phyloP scores from a whole-genome alignment of 2,329 filamentous ascomycete species.

The Nigrospora oryzae region DNA sequence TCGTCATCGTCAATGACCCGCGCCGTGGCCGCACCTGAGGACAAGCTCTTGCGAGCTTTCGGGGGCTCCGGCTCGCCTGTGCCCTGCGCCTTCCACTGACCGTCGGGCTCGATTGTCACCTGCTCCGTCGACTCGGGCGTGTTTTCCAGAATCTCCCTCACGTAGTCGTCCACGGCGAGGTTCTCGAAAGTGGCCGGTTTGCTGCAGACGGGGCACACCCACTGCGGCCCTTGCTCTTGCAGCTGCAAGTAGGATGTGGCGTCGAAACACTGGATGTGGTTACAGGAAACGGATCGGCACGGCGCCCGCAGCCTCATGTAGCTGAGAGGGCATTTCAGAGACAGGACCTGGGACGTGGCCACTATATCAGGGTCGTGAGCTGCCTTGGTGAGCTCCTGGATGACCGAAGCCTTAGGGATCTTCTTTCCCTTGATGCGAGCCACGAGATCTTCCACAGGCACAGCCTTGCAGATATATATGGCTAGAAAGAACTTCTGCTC shows the following conservation, averaged over 20 bases:
- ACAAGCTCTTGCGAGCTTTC: conserved; percentile 11
- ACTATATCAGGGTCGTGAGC: conserved; percentile 84
- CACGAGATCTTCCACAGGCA: conserved; percentile 65
- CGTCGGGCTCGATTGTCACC: conserved; percentile 83
- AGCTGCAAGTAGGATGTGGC: conserved; percentile 85
- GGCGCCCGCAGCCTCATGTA: conserved; percentile 75
- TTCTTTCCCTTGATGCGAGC: conserved; percentile 56
- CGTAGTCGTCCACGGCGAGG: conserved; percentile 81
- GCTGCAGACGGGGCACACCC: conserved; percentile 92
- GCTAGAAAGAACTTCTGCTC: conserved; percentile 63
- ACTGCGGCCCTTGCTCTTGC: conserved; percentile 93
- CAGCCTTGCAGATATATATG: conserved; percentile 67
- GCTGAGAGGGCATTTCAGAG: conserved; percentile 85
- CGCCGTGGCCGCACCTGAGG: conserved; percentile 5
- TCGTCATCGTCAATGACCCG: conserved; percentile 34
- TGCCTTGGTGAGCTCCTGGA: conserved; percentile 74
- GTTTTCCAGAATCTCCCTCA: conserved; percentile 73
- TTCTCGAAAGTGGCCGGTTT: conserved; percentile 73
- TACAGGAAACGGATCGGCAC: conserved; percentile 71
- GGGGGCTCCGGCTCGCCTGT: conserved; percentile 20
- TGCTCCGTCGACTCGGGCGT: conserved; percentile 69
- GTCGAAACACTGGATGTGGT: conserved; percentile 92
- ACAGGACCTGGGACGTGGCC: conserved; percentile 79
- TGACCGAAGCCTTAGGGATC: conserved; percentile 72
- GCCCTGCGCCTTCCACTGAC: conserved; percentile 54